Conservation (phyloP, 805 yeast species). For the Debaryomyces hansenii region DNA sequence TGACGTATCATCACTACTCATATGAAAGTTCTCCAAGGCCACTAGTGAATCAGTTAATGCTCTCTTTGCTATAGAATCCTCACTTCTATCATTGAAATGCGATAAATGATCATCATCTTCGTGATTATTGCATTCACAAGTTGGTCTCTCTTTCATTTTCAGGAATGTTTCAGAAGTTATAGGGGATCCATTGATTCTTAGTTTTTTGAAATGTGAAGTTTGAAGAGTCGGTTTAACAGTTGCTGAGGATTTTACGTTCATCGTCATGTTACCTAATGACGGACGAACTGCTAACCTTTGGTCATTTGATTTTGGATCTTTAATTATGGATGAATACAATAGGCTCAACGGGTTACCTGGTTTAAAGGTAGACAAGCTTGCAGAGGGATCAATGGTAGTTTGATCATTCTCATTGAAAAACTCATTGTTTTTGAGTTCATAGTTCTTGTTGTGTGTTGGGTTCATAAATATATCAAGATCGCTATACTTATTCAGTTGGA, state of each 20-base stretch:
- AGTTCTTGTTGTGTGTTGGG: not conserved
- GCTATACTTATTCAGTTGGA: slow-evolving; percentile 16
- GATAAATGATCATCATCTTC: slow-evolving; percentile 6
- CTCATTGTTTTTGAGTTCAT: not conserved
- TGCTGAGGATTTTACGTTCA: slow-evolving; percentile 33
- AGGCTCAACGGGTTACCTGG: slow-evolving; percentile 12
- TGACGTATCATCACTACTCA: slow-evolving; percentile 4
- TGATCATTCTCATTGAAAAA: not conserved
- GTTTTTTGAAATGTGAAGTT: slow-evolving; percentile 41
- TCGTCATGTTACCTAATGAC: slow-evolving; percentile 9
- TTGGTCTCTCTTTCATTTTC: slow-evolving; percentile 4
- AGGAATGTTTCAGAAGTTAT: slow-evolving; percentile 20
- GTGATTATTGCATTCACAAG: slow-evolving; percentile 14
- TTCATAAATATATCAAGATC: slow-evolving; percentile 3
- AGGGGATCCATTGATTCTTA: slow-evolving; percentile 41
- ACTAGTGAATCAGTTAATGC: not conserved
- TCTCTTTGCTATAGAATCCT: not conserved
- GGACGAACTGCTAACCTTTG: not conserved
- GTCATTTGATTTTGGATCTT: not conserved
- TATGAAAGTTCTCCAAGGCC: not conserved
- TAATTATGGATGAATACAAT: slow-evolving; percentile 6
- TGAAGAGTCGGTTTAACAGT: slow-evolving; percentile 37
- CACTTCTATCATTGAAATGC: not conserved
- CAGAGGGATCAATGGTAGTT: not conserved
- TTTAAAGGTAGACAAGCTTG: not conserved